Base-by-base conservation (phyloP, 495 filamentous ascomycete species). In the Neurospora sp. region DNA sequence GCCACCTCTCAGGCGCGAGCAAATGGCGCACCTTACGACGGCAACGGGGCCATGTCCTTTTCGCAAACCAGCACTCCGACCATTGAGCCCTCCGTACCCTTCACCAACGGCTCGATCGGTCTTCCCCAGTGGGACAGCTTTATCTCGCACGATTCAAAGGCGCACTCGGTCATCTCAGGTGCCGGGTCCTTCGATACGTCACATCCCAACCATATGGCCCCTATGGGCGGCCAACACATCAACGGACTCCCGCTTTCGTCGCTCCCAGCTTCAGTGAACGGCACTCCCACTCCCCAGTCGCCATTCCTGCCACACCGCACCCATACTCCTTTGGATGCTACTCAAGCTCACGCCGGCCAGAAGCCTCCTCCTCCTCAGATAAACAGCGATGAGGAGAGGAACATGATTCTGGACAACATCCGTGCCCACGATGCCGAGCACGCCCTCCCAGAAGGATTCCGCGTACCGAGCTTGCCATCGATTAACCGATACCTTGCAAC, bases 401-500 rank as follows among this genome's bases (percentile, higher is more conserved):
- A 90, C 76, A 85, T 89, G 76, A 90, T 98, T 70, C 82, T 94
- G 71, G 93, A 97, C 76, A 94, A 94, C 74, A 94, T 99, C 79
- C 90, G 90, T 74, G 84, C 84, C 72, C 89, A 87, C 69, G 95
- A 98, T 78, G 89, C 81, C 76, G 92, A 97, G 75, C 89, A 90
- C 71, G 89, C 92, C n/a, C 89, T 97, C 70, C 90, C 93, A 16
- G 92, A 94, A 48, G 92, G 90, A 74, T 98, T 99, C 87, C 92
- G 94, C 76, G 87, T 97, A 31, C 96, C 96, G 10, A 89, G 85
- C 76, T 86, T 91, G 68, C 82, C 86, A 31, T 90, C 91, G 20
- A 81, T 98, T 76, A 98, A 99, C 82, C 87, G 92, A 75, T 97
- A 95, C 78, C 85, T 98, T 44, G 90, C 94, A 22, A 97, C 94